These are phyloP conservation scores for Globisporangium middletonii DNA, from an alignment of 352 stramenopile genomes.

Conservation along the genomic window DNA sequence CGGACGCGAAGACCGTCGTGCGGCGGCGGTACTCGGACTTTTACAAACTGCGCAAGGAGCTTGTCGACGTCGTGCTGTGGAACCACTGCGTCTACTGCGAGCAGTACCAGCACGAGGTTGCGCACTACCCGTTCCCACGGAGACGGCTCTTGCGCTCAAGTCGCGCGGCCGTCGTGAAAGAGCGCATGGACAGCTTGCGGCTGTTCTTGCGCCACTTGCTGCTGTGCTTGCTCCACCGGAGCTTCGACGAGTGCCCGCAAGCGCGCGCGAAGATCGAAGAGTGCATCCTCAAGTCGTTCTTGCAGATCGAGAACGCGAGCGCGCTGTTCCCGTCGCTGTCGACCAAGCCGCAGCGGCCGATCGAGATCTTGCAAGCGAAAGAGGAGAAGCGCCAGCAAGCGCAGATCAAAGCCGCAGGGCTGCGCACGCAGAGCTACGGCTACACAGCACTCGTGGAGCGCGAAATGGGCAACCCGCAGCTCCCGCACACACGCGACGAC, in stretches of 20 bases:
- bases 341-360: conserved; percentile 44
- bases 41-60: conserved; percentile 77
- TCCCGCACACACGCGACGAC: conserved; percentile 25
- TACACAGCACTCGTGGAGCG: conserved; percentile 31
- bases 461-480: conserved; percentile 24
- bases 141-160: conserved; percentile 71
- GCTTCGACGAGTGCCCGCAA: conserved; percentile 64
- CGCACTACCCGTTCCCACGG: conserved; percentile 73
- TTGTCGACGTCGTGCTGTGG: conserved; percentile 77
- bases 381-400: conserved; percentile 69
- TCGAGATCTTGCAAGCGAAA: conserved; percentile 60
- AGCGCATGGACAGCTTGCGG: conserved; percentile 79
- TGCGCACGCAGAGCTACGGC: conserved; percentile 47
- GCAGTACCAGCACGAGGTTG: conserved; percentile 56
- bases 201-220: conserved; percentile 76
- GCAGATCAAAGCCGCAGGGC: conserved; percentile 45
- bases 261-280: conserved; percentile 62
- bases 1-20: conserved; percentile 69
- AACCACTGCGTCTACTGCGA: conserved; percentile 67
- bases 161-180: conserved; percentile 61
- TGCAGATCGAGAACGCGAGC: conserved; percentile 64
- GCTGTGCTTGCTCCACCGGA: conserved; percentile 61
- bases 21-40: conserved; percentile 83
- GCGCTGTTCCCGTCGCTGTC: conserved; percentile 42
- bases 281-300: conserved; percentile 67